Evolutionary conservation across 192 early-diverging fungal species (phyloP), one percentile per base, ranked within the genome.

Genomic region (Linnemannia exigua): DNA sequence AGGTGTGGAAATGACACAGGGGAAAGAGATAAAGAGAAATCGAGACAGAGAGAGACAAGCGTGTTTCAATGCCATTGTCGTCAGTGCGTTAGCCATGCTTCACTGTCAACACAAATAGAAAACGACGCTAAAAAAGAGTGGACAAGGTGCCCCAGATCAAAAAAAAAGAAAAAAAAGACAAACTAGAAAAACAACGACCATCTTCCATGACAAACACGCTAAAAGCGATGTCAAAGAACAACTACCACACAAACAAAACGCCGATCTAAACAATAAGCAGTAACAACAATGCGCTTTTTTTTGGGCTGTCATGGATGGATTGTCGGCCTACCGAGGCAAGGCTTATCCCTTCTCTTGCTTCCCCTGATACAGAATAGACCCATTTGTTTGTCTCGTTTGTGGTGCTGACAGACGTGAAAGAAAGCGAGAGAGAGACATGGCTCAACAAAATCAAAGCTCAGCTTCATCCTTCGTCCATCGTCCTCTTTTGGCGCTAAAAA

Each of bases 391-490:
- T 25, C 22, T 20, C 7, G 12, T 5, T 41, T 22, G 47, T 72
- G 14, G 71, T 31, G 20, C 31, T 50, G 41, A n/a, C 28, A 25
- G 70, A n/a, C 70, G 14, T n/a, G n/a, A n/a, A 16, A 44, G 37
- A 17, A 41, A 70, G n/a, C n/a, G n/a, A 70, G 44, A 41, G 68
- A 41, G 68, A 41, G 44, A 44, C 68, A 72, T 25, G 71, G 72
- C 72, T 73, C 72, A 33, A 63, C 15, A 2, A 12, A 58, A 44
- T 6, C 3, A 44, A 44, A 44, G 58, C 9, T 31, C 28, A n/a
- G 28, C 58, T 63, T 63, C 52, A 54, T 54, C 52, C 58, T 25
- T 8, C 58, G 28, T 31, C 58, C 22, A n/a, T 25, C 15, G 28
- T 7, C 72, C 19, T 31, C 17, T 69, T n/a, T 41, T 69, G 36